Base-by-base conservation (phyloP, 129 eudicot genomes). In the Centella asiatica region DNA sequence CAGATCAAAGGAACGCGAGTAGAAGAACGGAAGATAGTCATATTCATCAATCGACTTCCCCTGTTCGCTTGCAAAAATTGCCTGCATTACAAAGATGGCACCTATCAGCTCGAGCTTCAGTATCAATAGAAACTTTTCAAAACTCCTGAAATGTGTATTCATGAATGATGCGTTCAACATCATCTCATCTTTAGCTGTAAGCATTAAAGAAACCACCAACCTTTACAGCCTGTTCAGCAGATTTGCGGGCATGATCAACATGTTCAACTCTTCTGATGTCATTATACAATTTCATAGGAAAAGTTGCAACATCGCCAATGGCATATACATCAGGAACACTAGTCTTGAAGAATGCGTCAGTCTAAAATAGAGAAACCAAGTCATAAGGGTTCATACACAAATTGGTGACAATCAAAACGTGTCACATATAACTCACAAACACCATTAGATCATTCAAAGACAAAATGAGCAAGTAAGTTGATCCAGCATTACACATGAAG, bases 201-300 rank as follows among this genome's bases (percentile, higher is more conserved):
- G 6, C 23, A 37, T 10, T 54, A 28, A 37, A 63, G 46, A 40
- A 25, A 45, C 10, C 6, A 63, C 39, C 19, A 64, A 84, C 84
- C 85, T 87, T 87, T 14, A 83, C 93, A 42, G 85, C 88, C 69
- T 87, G 95, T 69, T 81, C 92, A 66, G 95, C 95, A 48, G 95
- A 87, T 68, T 87, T 83, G 52, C 86, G 92, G 62, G 95, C 68
- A 58, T 83, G 92, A 55, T 87, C 95, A 66, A 92, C 96, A 66
- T 92, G 99, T 76, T 92, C 99, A n/a, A 92, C 99, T 82, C 99
- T 87, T 76, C 99, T 78, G 1, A 80, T 65, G 37, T 92, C 99
- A 53, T 80, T 80, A 52, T 79, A 92, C 60, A 92, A 2, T 71
- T 92, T 92, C 96, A 92, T 45, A 18, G 99, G 99, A 77, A 92